Conservation (phyloP, 805 yeast genomes). For the Yamadazyma olivae region DNA sequence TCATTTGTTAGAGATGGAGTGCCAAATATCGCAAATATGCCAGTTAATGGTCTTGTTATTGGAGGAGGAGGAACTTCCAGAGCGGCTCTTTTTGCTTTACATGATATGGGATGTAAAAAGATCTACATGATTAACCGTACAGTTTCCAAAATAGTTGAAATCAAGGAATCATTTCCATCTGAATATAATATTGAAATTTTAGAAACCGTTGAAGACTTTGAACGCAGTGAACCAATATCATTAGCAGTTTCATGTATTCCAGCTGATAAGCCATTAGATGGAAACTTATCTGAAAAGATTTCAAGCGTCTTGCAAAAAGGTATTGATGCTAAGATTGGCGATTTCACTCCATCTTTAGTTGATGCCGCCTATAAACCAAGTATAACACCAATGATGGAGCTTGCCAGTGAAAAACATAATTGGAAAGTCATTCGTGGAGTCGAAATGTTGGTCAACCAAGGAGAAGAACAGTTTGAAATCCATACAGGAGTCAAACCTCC, state of each 20-base stretch:
- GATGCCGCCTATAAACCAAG: constrained; percentile 96
- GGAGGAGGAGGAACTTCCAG: constrained; percentile 99
- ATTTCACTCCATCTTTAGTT: constrained; percentile 54
- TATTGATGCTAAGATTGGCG: constrained; percentile 22
- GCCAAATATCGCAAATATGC: constrained; percentile 33
- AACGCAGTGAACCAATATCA: constrained; percentile 45
- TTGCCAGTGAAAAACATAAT: constrained; percentile 57
- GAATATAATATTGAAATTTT: constrained; percentile 58
- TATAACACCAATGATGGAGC: constrained; percentile 79
- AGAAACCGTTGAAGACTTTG: constrained; percentile 46
- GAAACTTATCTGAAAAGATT: constrained; percentile 43
- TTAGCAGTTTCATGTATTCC: constrained; percentile 81
- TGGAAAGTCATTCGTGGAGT: constrained; percentile 92
- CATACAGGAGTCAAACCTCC: constrained; percentile 74
- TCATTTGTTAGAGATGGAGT: constrained; percentile 66
- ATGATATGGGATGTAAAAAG: constrained; percentile 68
- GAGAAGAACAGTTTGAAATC: constrained; percentile 76
- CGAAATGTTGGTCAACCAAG: constrained; percentile 91
- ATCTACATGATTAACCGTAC: constrained; percentile 86
- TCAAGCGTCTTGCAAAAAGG: constrained; percentile 47
- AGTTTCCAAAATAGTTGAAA: constrained; percentile 53
- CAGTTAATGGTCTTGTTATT: constrained; percentile 67
- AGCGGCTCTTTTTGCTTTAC: constrained; percentile 88
- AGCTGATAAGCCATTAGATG: constrained; percentile 70
- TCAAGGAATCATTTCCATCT: constrained; percentile 59